These are phyloP conservation scores for Haplosporangium gracile DNA, from an alignment of 192 early-diverging fungal species.

Conservation along the genomic window DNA sequence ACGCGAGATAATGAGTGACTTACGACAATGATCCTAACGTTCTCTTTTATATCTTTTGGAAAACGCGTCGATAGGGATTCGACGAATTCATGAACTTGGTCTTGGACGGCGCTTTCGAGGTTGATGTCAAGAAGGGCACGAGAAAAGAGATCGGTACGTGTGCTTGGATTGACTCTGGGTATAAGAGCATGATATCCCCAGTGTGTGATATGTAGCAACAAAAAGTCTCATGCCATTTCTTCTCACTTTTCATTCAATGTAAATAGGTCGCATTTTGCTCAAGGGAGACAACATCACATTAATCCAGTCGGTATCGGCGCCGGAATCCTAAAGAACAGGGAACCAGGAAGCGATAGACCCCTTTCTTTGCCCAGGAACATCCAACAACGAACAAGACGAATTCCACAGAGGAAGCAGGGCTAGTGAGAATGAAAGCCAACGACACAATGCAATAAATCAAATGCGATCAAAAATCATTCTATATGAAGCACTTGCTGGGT, in stretches of 20 bases:
- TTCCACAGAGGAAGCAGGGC: not conserved
- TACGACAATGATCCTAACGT: not conserved
- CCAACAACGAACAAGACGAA: not conserved
- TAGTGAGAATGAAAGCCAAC: not conserved
- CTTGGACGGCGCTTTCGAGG: constrained; percentile 90
- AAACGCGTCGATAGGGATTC: constrained; percentile 80
- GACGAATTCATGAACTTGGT: constrained; percentile 99
- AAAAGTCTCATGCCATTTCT: not conserved
- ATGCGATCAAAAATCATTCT: not conserved
- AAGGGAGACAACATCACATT: constrained; percentile 99
- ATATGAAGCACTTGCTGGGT: too few species aligned
- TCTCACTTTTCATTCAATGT: not conserved
- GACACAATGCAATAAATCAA: not conserved
- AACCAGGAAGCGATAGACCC: not conserved
- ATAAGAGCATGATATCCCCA: not conserved
- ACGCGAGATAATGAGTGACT: not conserved
- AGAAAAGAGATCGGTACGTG: constrained; percentile 77
- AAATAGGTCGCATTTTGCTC: constrained; percentile 86
- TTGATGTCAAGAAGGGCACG: constrained; percentile 83
- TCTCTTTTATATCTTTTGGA: not conserved
- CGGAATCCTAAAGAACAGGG: constrained; percentile 29
- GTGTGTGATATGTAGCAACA: not conserved
- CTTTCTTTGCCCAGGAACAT: not conserved
- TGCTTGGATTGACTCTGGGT: not conserved
- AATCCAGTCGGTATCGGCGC: constrained; percentile 66